phyloP scores from a whole-genome alignment of 192 early-diverging fungal genomes.

The Podila verticillata region DNA sequence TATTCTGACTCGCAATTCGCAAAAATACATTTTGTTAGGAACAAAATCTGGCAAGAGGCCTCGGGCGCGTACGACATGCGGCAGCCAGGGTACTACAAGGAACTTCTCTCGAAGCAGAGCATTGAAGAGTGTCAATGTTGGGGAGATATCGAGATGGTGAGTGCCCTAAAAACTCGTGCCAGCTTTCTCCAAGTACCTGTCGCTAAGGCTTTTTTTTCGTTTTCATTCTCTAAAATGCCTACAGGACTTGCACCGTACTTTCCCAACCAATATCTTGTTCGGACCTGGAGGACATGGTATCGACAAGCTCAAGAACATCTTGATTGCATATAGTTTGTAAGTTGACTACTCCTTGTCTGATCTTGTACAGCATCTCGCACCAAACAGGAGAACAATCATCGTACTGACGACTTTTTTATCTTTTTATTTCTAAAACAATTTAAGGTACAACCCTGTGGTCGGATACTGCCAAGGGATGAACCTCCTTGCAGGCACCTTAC shows the following conservation, averaged over 20 bases:
- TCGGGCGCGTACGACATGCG: constrained; percentile 42
- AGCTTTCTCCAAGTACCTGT: too few relatives aligned
- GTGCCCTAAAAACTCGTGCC: too few relatives aligned
- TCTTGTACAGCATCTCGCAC: too few relatives aligned
- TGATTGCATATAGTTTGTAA: constrained; percentile 48
- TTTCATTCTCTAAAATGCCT: neutral
- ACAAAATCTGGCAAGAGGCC: constrained; percentile 49
- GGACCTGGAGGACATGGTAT: constrained; percentile 47
- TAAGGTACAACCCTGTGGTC: constrained; percentile 49
- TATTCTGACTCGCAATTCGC: too few relatives aligned
- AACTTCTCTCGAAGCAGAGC: constrained; percentile 18
- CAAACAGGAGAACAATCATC: neutral
- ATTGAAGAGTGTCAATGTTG: constrained; percentile 35
- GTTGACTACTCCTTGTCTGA: neutral
- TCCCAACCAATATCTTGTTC: constrained; percentile 48
- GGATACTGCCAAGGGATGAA: constrained; percentile 74
- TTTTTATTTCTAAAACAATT: neutral
- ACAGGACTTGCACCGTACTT: constrained; percentile 47
- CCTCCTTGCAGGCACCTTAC: constrained; percentile 59
- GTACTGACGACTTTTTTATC: neutral
- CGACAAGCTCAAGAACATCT: constrained; percentile 45
- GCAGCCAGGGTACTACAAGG: constrained; percentile 41
- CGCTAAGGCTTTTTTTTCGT: neutral
- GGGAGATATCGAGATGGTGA: constrained; percentile 48
- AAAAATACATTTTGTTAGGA: constrained; percentile 5